Evolutionary conservation across 2,329 filamentous ascomycete genomes (phyloP), one percentile per base, ranked within the genome.

Genomic region (Bipolaris oryzae): DNA sequence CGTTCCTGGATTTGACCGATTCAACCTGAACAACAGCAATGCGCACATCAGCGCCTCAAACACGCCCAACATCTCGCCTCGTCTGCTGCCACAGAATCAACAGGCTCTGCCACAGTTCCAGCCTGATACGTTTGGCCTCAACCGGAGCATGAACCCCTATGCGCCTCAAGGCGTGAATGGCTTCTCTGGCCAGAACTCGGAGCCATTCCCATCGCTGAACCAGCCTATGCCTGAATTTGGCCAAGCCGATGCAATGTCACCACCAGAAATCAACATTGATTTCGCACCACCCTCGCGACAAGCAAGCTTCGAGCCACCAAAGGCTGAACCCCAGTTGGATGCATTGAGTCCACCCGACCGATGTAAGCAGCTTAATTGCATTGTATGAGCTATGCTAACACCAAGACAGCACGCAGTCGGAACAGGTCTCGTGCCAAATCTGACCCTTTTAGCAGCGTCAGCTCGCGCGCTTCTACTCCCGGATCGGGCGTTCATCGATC

Each of bases 191-290:
- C 75, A 77, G 7, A 70, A 70, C 33, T 80, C 82, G 50, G 82
- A 84, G 61, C 71, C 79, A 3, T 82, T 82, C 52, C 78, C 80
- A 3, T 76, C 81, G 50, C 75, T 82, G 59, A 79, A 81, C 62
- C 77, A 81, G 35, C 79, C 55, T 78, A 77, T 77, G 21, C 74
- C 77, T 28, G 89, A 93, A 55, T 84, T 90, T 72, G 85, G 86
- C 5, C 87, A 85, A 71, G 86, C 85, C 43, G 85, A 88, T 47
- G 84, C 90, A 64, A 95, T 96, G 88, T 89, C 89, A 3, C 91
- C 93, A n/a, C 93, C 93, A 0, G 91, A 93, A 49, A 97, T 97
- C 77, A 96, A 95, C 72, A 95, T 97, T 67, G 91, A 96, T 73
- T 92, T 91, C 75, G 93, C 92, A 15, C 93, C 93, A 21, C 88